Conservation (phyloP, 179 eudicot genomes). For the Beta macrorhiza region DNA sequence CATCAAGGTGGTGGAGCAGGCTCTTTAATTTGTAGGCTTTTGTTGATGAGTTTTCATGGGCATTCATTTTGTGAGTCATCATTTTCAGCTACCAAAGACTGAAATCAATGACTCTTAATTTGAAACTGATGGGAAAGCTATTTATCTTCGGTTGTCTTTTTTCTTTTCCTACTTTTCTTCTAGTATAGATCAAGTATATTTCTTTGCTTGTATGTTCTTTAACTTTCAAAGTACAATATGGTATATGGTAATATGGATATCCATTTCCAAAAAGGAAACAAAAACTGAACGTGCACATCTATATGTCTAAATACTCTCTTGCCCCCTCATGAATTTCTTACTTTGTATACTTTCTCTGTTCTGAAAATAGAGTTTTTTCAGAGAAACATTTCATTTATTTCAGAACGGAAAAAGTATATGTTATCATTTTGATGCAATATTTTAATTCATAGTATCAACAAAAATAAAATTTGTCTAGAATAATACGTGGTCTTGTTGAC, state of each 20-base stretch:
- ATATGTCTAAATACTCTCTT: too few relatives aligned
- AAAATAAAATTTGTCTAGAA: too few relatives aligned
- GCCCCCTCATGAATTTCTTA: too few relatives aligned
- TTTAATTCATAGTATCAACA: too few relatives aligned
- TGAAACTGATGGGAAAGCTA: not conserved
- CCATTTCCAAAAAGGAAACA: not conserved
- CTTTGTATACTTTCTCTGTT: too few relatives aligned
- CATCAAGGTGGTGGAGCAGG: conserved; percentile 26
- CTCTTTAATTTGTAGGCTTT: conserved; percentile 18
- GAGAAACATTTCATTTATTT: too few relatives aligned
- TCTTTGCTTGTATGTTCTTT: not conserved
- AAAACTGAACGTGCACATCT: too few relatives aligned
- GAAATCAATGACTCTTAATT: not conserved
- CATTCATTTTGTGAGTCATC: conserved; percentile 22
- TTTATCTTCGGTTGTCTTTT: not conserved
- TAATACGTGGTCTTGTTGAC: too few relatives aligned
- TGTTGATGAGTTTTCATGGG: conserved; percentile 19
- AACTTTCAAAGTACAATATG: not conserved
- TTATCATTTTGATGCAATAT: too few relatives aligned
- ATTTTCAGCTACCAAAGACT: conserved; percentile 29
- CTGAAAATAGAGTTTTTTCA: too few relatives aligned
- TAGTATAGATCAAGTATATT: not conserved
- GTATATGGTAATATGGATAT: not conserved
- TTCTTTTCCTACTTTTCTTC: not conserved
- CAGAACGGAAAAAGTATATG: too few relatives aligned